These are phyloP conservation scores for Comarum palustre DNA, from an alignment of 306 rosid genomes.

Conservation along the genomic window DNA sequence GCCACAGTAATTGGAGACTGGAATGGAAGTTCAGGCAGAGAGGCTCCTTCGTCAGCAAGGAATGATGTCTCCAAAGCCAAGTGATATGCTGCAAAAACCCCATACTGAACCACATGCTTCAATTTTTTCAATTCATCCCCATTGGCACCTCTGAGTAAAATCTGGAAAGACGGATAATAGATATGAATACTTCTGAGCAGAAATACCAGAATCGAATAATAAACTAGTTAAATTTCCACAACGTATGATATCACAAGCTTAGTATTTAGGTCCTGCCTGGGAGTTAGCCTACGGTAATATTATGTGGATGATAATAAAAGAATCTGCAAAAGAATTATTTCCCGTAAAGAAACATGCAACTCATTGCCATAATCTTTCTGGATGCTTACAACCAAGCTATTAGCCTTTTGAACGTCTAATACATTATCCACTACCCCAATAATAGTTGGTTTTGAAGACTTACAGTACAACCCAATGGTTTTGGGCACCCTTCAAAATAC, in stretches of 20 bases:
- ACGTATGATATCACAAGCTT: not conserved
- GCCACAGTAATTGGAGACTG: conserved; percentile 69
- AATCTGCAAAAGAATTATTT: not conserved
- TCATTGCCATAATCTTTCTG: not conserved
- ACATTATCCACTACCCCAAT: not conserved
- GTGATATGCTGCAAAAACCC: conserved; percentile 96
- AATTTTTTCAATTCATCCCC: conserved; percentile 83
- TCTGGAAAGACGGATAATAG: conserved; percentile 48
- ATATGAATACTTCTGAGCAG: conserved; percentile 25
- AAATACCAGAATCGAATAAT: not conserved
- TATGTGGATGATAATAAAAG: not conserved
- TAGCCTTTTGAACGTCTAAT: not conserved
- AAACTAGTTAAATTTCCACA: not conserved
- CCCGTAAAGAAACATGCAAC: not conserved
- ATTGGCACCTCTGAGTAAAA: conserved; percentile 84
- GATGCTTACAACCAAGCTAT: conserved; percentile 3
- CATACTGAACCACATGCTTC: conserved; percentile 93
- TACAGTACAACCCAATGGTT: conserved; percentile 95
- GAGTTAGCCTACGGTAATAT: not conserved
- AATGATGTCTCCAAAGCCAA: conserved; percentile 96
- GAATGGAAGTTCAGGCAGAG: conserved; percentile 79
- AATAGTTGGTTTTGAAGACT: conserved; percentile 34
- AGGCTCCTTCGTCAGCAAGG: conserved; percentile 98
- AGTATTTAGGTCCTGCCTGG: not conserved
- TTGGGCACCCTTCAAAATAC: conserved; percentile 98